Evolutionary conservation across 257 asterid species (phyloP), one percentile per base, ranked within the genome.

Genomic region (Schizonepeta tenuifolia): DNA sequence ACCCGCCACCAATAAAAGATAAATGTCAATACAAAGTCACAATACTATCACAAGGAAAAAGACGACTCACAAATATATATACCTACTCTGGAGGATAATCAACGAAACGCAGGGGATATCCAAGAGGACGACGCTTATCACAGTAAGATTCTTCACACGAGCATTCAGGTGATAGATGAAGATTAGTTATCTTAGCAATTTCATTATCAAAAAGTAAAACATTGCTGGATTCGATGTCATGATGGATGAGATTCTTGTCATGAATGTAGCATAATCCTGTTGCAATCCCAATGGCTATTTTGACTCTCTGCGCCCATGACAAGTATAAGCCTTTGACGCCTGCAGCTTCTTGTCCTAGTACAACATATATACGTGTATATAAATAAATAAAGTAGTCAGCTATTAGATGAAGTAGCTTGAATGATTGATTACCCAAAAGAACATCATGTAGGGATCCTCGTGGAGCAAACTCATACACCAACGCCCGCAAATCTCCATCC

Each of bases 361-460:
- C 53, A 54, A 2, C 7, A 5, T 35, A 28, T 28, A 28, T 3
- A 28, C 33, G 33, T 28, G 4, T 0, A 5, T 35, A 9, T 35
- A 35, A 5, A 35, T 35, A 35, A 35, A 7, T 35, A 28, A 43
- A 43, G 15, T 1, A 44, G 18, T 12, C 7, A 44, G 2, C 0
- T 28, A 28, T 28, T 26, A 26, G 28, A 26, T 26, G 28, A n/a
- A n/a, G n/a, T n/a, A n/a, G n/a, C n/a, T n/a, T n/a, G 28, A 26
- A 26, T 26, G 28, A 26, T 26, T 26, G 28, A 26, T 26, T 26
- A 26, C 93, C 88, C 43, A 83, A 89, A 31, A 89, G 90, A 73
- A 82, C 75, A 80, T 87, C 89, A 44, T 87, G 88, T 62, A 89
- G 81, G 50, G 96, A 89, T 53, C 92, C 89, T 73, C 75, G 77